Evolutionary conservation across 1,284 basidiomycete genomes (phyloP).

Genomic region (Leucocoprinus gongylophorus): DNA sequence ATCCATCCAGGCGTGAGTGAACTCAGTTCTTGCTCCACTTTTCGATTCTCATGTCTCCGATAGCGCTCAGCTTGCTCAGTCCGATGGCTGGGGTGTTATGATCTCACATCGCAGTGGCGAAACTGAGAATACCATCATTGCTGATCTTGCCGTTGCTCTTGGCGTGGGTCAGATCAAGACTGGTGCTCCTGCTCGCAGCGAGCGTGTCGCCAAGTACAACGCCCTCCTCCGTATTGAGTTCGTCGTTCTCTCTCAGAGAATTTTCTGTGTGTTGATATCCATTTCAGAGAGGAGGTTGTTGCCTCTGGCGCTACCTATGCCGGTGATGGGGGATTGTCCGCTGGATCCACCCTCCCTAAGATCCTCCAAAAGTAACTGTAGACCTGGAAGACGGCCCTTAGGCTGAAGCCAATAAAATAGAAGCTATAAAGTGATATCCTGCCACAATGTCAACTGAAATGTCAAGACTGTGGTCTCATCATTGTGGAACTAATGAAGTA

Average conservation of each 20-base stretch:
- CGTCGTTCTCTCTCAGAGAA: slow-evolving; percentile 25
- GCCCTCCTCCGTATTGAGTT: slow-evolving; percentile 86
- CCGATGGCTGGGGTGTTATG: slow-evolving; percentile 99
- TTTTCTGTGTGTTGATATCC: slow-evolving; percentile 15
- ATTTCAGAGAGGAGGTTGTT: slow-evolving; percentile 66
- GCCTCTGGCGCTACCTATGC: slow-evolving; percentile 63
- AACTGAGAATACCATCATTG: slow-evolving; percentile 94
- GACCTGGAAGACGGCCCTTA: not conserved
- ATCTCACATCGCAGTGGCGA: slow-evolving; percentile 98
- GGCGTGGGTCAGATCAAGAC: slow-evolving; percentile 97
- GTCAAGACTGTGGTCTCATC: no score
- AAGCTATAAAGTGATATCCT: no score
- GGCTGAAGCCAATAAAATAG: no score
- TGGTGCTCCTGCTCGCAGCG: slow-evolving; percentile 89
- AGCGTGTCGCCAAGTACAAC: slow-evolving; percentile 95
- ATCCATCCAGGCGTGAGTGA: slow-evolving; percentile 86
- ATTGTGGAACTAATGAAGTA: no score
- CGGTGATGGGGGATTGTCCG: slow-evolving; percentile 74
- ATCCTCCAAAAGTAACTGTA: slow-evolving; percentile 58
- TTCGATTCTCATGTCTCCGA: slow-evolving; percentile 12
- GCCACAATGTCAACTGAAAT: no score
- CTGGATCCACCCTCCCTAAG: slow-evolving; percentile 66
- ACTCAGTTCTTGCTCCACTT: not conserved
- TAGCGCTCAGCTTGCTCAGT: slow-evolving; percentile 93
- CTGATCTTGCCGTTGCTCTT: slow-evolving; percentile 94